Conservation (phyloP, 345 rosid species). For the Brassica juncea region DNA sequence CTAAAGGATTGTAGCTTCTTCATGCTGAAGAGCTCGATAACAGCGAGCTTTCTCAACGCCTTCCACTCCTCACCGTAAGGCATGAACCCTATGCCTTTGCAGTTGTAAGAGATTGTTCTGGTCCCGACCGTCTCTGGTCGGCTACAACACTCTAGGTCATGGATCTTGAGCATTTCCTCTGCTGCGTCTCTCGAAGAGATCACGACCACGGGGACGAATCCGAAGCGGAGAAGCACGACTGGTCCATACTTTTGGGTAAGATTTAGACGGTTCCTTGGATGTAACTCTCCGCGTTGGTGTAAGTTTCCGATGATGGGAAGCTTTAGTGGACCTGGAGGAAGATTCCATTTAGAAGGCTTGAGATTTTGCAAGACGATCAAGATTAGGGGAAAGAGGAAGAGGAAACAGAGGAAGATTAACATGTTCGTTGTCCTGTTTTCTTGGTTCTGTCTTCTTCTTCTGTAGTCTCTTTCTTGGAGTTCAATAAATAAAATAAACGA, state of each 20-base stretch:
- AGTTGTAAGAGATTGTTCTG: conserved; percentile 22
- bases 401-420: not conserved
- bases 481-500: not conserved
- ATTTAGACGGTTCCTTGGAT: not conserved
- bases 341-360: not conserved
- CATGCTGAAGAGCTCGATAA: conserved; percentile 16
- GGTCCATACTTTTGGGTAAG: conserved; percentile 18
- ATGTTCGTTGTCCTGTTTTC: not conserved
- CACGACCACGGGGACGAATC: conserved; percentile 22
- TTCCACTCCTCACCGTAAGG: conserved; percentile 44
- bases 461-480: not conserved
- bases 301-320: conserved; percentile 32
- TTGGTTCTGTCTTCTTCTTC: not conserved
- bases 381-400: not conserved
- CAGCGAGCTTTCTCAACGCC: conserved; percentile 30
- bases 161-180: conserved; percentile 32
- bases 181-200: conserved; percentile 25
- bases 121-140: conserved; percentile 26
- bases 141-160: conserved; percentile 37
- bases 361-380: not conserved
- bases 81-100: conserved; percentile 30
- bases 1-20: conserved; percentile 7
- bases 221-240: conserved; percentile 24
- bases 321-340: conserved; percentile 13
- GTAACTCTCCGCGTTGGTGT: conserved; percentile 3